Percentiles rank a stretch among this genome's conserved stretches.
phyloP scores from a whole-genome alignment of 345 rosid genomes.

The Pistacia integerrima region DNA sequence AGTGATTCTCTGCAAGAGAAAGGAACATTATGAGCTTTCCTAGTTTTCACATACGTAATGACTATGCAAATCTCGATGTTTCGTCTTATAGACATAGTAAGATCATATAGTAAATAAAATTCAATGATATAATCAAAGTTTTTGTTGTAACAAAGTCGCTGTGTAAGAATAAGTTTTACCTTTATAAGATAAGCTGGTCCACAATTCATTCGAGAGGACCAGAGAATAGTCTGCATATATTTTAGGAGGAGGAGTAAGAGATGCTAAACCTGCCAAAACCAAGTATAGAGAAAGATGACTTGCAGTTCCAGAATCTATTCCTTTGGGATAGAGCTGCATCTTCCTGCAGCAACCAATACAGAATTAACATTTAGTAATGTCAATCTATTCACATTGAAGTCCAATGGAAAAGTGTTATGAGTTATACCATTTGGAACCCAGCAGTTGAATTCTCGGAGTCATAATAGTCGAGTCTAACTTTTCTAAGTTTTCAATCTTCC shows the following conservation, averaged over 20 bases:
- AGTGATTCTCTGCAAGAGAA: constrained; percentile 30
- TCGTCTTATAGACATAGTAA: too few species aligned
- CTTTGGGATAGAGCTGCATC: constrained; percentile 38
- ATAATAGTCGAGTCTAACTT: constrained; percentile 1
- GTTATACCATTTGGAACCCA: constrained; percentile 41
- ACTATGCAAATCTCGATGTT: too few species aligned
- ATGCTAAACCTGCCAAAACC: constrained; percentile 23
- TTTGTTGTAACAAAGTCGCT: too few species aligned
- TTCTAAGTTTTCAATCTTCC: constrained; percentile 45
- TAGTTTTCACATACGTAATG: too few species aligned
- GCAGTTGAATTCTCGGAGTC: constrained; percentile 28
- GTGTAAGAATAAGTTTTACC: constrained; percentile 26
- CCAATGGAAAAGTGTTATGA: too few species aligned
- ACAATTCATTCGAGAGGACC: constrained; percentile 34
- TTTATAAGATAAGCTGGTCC: constrained; percentile 27
- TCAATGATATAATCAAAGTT: too few species aligned
- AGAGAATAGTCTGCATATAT: constrained; percentile 35
- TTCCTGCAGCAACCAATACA: constrained; percentile 31
- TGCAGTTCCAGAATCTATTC: constrained; percentile 29
- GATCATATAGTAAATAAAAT: too few species aligned
- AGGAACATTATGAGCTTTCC: too few species aligned
- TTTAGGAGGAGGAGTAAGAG: constrained; percentile 26
- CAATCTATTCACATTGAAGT: background rate
- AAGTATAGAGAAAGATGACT: constrained; percentile 33
- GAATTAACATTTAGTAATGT: background rate